These are phyloP conservation scores for Serendipita sp. DNA, from an alignment of 768 basidiomycete species.

Conservation along the genomic window DNA sequence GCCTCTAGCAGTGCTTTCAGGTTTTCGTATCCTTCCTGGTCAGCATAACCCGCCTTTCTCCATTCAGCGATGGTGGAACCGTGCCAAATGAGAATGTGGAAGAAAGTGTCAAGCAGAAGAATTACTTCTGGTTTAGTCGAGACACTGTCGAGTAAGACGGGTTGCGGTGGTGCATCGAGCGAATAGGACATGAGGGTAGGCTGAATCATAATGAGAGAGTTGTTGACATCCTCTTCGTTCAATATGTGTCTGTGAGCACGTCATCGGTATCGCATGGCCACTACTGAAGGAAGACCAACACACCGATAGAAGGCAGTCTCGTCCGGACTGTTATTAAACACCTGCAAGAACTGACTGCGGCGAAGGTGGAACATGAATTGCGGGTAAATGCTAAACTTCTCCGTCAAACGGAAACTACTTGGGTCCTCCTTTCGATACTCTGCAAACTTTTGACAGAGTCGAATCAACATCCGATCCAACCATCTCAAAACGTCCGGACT, in stretches of 20 bases:
- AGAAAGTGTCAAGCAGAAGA: conserved; percentile 94
- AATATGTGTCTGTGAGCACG: conserved; percentile 55
- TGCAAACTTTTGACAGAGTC: conserved; percentile 97
- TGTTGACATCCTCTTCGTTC: conserved; percentile 97
- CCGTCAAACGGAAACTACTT: conserved; percentile 75
- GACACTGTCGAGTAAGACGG: conserved; percentile 90
- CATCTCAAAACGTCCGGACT: conserved; percentile 91
- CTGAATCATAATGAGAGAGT: conserved; percentile 99
- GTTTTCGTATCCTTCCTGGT: conserved; percentile 98
- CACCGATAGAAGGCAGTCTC: conserved; percentile 97
- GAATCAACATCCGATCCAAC: conserved; percentile 97
- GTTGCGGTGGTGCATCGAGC: conserved; percentile 80
- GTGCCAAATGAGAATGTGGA: conserved; percentile 99
- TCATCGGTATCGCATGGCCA: background rate
- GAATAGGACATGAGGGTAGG: conserved; percentile 98
- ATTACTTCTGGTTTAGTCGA: conserved; percentile 97
- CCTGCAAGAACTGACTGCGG: conserved; percentile 95
- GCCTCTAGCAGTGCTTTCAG: conserved; percentile 84
- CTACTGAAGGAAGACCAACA: conserved; percentile 15
- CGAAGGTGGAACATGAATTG: conserved; percentile 99
- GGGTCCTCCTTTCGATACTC: conserved; percentile 98
- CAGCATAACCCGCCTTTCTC: conserved; percentile 96
- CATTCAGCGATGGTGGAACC: conserved; percentile 94
- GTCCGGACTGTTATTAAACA: conserved; percentile 99
- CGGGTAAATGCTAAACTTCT: conserved; percentile 98